Evolutionary conservation across 164 flowering plant species (phyloP).

Genomic region (Vitis cinerea): DNA sequence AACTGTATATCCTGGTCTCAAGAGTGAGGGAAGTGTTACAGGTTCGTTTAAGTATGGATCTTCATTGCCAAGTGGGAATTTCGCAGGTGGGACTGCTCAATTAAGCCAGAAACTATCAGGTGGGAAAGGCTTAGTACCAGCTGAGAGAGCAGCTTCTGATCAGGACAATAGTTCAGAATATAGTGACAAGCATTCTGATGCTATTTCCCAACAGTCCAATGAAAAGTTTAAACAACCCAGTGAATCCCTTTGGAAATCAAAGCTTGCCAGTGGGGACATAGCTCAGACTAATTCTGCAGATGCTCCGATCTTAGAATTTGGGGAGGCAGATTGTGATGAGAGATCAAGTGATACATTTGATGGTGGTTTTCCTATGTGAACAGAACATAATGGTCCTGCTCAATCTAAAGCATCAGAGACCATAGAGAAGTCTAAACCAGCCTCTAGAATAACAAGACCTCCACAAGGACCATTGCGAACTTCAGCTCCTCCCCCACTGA

Average conservation of each 20-base stretch:
- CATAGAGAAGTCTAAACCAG: constrained; percentile 33
- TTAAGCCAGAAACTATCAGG: constrained; percentile 27
- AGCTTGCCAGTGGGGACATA: constrained; percentile 23
- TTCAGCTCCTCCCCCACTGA: neutral
- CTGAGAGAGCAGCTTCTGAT: constrained; percentile 36
- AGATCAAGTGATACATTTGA: constrained; percentile 67
- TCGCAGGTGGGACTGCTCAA: constrained; percentile 19
- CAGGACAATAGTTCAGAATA: constrained; percentile 37
- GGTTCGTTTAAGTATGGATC: constrained; percentile 36
- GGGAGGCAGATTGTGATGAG: constrained; percentile 47
- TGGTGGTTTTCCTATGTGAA: constrained; percentile 52
- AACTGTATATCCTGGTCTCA: constrained; percentile 29
- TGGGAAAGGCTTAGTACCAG: constrained; percentile 29
- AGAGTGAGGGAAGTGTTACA: constrained; percentile 33
- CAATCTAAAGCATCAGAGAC: constrained; percentile 32
- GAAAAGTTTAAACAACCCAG: constrained; percentile 41
- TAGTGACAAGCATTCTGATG: constrained; percentile 44
- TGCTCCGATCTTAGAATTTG: constrained; percentile 44
- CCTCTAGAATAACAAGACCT: constrained; percentile 6
- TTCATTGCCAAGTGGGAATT: constrained; percentile 32
- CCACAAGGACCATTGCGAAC: neutral
- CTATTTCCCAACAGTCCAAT: constrained; percentile 38
- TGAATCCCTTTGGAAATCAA: constrained; percentile 34
- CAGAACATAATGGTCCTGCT: constrained; percentile 59
- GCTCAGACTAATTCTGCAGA: constrained; percentile 34